Evolutionary conservation across 106 monocot species (phyloP), one percentile per base, ranked within the genome.

Genomic region (Chionographis japonica): DNA sequence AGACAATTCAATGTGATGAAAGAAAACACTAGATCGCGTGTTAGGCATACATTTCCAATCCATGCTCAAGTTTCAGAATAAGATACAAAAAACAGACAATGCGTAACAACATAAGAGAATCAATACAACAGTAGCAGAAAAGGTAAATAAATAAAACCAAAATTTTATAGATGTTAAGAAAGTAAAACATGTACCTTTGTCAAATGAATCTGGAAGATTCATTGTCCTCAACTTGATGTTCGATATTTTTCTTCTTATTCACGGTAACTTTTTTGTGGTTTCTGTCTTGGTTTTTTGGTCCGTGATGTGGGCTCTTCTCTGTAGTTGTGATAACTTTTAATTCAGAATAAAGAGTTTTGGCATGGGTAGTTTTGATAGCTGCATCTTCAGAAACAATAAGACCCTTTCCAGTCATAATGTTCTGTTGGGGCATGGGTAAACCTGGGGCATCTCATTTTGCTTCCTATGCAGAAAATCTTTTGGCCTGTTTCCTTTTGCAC

Each of bases 211-310:
- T 17, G 67, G 16, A 68, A 68, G 27, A 4, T 53, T 19, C 35
- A 5, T 37, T 40, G 39, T 58, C 42, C 43, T 61, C 63, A 16
- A 17, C 46, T 55, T 14, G 54, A 65, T 59, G 27, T 56, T 58
- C 69, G 65, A 69, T 77, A 15, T 68, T 82, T 68, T 56, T 70
- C 54, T 62, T 79, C 38, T 63, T 73, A 46, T 43, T 50, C 41
- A 56, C 37, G 4, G 14, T 39, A 8, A 4, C 36, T 12, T 68
- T 55, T 15, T 50, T 54, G 19, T 42, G 8, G 20, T 4, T 60
- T 8, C 43, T 62, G 6, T 61, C 69, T 36, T 57, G 18, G 56
- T 37, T 63, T 67, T 58, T 18, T 51, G 15, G 53, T 37, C 56
- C 6, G 56, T 50, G 20, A 13, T 46, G 68, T 36, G 18, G 38